Percentiles rank a stretch among this genome's conserved stretches.
These are phyloP conservation scores for Ustilago tritici DNA, from an alignment of 1,284 basidiomycete genomes.

Conservation along the genomic window DNA sequence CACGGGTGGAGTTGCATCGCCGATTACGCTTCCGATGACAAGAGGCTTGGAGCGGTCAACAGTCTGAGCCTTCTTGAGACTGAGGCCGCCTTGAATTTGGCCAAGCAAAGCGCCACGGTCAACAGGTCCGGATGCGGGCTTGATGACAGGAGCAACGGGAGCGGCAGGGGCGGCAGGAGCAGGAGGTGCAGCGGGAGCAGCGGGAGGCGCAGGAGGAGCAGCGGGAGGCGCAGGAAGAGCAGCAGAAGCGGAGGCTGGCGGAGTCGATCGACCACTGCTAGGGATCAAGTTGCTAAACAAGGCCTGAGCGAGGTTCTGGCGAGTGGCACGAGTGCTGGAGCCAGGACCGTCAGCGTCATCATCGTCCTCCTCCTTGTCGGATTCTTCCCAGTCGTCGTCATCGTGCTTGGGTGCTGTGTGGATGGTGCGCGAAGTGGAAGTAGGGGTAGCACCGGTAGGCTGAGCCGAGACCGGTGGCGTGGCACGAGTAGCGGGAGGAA, in stretches of 20 bases:
- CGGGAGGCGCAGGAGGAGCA: slow-evolving; percentile 60
- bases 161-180: slow-evolving; percentile 64
- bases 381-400: slow-evolving; percentile 67
- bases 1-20: slow-evolving; percentile 78
- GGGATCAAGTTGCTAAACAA: slow-evolving; percentile 67
- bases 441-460: slow-evolving; percentile 32
- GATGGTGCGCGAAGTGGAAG: slow-evolving; percentile 39
- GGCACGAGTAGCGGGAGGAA: slow-evolving; percentile 48
- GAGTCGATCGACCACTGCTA: slow-evolving; percentile 53
- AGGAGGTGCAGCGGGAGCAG: slow-evolving; percentile 63
- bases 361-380: slow-evolving; percentile 65
- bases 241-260: slow-evolving; percentile 45
- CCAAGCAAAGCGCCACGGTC: slow-evolving; percentile 80
- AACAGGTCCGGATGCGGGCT: slow-evolving; percentile 70
- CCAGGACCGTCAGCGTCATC: slow-evolving; percentile 66
- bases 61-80: slow-evolving; percentile 82
- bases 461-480: slow-evolving; percentile 53
- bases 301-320: slow-evolving; percentile 67
- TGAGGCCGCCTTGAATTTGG: slow-evolving; percentile 84
- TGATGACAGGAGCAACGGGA: slow-evolving; percentile 56
- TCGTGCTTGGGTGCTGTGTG: slow-evolving; percentile 61
- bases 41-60: slow-evolving; percentile 82
- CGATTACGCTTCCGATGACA: slow-evolving; percentile 81
- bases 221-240: slow-evolving; percentile 51
- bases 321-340: slow-evolving; percentile 62